Conservation (phyloP, 2,329 filamentous ascomycete genomes). For the Monilinia fructicola region DNA sequence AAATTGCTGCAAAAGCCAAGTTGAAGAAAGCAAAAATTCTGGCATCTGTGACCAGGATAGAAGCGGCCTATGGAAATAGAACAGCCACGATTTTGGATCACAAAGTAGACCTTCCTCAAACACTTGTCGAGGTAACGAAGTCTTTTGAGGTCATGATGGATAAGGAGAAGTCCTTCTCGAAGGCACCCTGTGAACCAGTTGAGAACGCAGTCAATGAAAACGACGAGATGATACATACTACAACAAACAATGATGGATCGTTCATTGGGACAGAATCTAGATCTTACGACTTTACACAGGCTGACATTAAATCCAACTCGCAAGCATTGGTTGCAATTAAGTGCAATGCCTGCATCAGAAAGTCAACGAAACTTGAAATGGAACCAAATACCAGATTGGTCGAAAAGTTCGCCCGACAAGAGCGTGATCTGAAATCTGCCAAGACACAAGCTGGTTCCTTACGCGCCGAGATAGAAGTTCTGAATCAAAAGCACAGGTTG, state of each 20-base stretch:
- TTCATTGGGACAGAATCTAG: neutral
- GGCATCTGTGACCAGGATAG: neutral
- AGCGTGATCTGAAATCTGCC: neutral
- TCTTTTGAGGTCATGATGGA: neutral
- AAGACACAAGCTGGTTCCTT: neutral
- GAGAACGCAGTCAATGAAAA: neutral
- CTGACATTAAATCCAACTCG: neutral
- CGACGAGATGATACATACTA: neutral
- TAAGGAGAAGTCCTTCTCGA: neutral
- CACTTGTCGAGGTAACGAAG: neutral
- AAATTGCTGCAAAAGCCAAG: neutral
- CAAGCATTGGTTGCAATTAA: neutral
- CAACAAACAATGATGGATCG: fast-evolving
- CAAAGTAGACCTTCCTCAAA: neutral
- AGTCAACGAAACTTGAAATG: neutral
- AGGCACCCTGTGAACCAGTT: fast-evolving
- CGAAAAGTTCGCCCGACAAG: neutral
- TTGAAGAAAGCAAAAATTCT: conserved; percentile 11
- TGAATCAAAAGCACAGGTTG: neutral
- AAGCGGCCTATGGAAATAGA: neutral
- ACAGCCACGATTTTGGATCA: neutral
- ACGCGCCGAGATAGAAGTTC: neutral
- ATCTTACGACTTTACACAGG: neutral
- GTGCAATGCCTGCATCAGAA: neutral
- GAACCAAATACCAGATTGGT: neutral